Evolutionary conservation across 805 yeast species (phyloP).

Genomic region (Pichia exigua): DNA sequence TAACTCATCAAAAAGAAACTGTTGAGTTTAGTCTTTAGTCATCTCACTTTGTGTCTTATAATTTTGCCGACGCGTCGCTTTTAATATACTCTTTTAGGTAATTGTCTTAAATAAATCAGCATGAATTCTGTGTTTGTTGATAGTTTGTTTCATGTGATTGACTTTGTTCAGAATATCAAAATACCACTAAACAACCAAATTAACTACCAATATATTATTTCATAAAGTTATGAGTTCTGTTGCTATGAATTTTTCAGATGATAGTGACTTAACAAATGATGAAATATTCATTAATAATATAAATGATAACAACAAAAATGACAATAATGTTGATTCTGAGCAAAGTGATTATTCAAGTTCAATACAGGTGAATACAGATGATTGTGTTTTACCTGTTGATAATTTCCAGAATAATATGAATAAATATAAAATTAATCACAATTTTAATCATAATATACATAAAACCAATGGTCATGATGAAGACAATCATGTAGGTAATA

Average conservation of each 20-base stretch:
- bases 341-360: neutral
- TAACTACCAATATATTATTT: neutral
- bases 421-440: neutral
- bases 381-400: slow-evolving; percentile 12
- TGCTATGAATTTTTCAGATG: neutral
- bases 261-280: neutral
- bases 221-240: neutral
- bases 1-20: too few relatives aligned
- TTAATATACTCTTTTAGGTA: neutral
- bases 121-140: neutral
- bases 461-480: neutral
- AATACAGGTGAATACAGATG: slow-evolving; percentile 17
- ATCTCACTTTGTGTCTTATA: too few relatives aligned
- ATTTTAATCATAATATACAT: neutral
- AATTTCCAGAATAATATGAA: slow-evolving; percentile 9
- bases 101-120: neutral
- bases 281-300: neutral
- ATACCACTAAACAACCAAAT: neutral
- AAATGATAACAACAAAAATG: neutral
- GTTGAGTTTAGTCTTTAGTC: too few relatives aligned
- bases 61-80: neutral
- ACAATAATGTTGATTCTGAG: neutral
- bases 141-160: neutral
- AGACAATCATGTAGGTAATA: neutral
- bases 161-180: neutral